Evolutionary conservation across 306 rosid species (phyloP).

Genomic region (Dryas drummondii): DNA sequence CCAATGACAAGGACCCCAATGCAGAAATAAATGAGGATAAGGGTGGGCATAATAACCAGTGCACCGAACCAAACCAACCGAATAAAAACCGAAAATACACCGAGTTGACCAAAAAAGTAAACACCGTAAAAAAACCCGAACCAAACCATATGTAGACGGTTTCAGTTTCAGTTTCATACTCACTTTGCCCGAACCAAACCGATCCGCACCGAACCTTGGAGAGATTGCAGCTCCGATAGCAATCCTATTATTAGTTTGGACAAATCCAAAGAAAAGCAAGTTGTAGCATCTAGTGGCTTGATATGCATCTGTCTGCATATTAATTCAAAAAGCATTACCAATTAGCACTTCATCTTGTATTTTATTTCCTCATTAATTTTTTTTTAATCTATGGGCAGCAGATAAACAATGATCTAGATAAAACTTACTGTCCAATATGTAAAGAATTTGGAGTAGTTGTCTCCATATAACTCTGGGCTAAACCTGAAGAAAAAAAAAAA

Average conservation of each 20-base stretch:
- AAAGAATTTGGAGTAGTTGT: conserved; percentile 89
- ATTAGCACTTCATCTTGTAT: neutral
- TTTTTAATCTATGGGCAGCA: neutral
- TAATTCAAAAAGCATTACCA: conserved; percentile 7
- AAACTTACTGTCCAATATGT: conserved; percentile 97
- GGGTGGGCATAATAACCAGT: too few species aligned
- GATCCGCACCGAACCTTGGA: too few species aligned
- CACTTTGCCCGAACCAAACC: too few species aligned
- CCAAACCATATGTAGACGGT: too few species aligned
- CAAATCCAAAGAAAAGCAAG: conserved; percentile 90
- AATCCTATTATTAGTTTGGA: conserved; percentile 89
- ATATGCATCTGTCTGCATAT: conserved; percentile 88
- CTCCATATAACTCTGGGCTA: conserved; percentile 97
- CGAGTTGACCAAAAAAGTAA: too few species aligned
- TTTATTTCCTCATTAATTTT: neutral
- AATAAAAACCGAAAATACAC: too few species aligned
- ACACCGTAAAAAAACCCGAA: too few species aligned
- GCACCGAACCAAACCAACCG: too few species aligned
- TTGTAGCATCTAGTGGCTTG: conserved; percentile 98
- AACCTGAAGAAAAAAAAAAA: conserved; percentile 50
- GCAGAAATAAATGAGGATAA: too few species aligned
- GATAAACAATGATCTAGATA: neutral
- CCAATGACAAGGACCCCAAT: too few species aligned
- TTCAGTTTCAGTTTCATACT: too few species aligned
- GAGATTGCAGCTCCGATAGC: conserved; percentile 98